A percentile compares a stretch with the other conserved stretches of the same genome.
Conservation (phyloP, 257 asterid genomes). For the Leptodermis oblonga region DNA sequence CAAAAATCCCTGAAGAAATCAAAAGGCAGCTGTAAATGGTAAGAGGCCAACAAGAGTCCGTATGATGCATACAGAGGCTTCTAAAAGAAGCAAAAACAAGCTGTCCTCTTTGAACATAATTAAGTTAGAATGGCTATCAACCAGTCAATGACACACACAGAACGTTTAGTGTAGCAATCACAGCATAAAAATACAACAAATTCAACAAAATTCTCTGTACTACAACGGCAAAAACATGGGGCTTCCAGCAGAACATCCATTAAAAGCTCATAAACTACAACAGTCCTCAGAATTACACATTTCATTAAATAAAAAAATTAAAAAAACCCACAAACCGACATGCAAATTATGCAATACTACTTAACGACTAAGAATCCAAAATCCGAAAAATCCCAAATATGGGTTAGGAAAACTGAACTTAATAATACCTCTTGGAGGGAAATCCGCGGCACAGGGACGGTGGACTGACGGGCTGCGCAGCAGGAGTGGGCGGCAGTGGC, state of each 20-base stretch:
- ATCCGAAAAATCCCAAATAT: background rate
- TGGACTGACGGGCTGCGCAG: no score
- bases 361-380: background rate
- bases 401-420: no score
- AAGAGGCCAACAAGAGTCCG: slow-evolving; percentile 27
- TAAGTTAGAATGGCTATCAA: slow-evolving; percentile 19
- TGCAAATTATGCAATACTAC: slow-evolving; percentile 3
- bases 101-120: slow-evolving; percentile 8
- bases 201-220: no score
- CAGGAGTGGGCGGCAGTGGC: no score
- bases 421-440: no score
- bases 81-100: slow-evolving; percentile 19
- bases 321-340: no score
- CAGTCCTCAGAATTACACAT: no score
- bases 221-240: background rate
- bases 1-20: slow-evolving; percentile 7
- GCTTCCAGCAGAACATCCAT: background rate
- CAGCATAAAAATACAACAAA: no score
- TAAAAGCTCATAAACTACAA: background rate
- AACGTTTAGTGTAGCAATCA: slow-evolving; percentile 28
- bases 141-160: slow-evolving; percentile 41
- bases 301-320: no score
- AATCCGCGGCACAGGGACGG: no score
- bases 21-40: slow-evolving; percentile 19
- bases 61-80: slow-evolving; percentile 4